Evolutionary conservation across 2,329 filamentous ascomycete genomes (phyloP).

Genomic region (Dothideomycetes sp.): DNA sequence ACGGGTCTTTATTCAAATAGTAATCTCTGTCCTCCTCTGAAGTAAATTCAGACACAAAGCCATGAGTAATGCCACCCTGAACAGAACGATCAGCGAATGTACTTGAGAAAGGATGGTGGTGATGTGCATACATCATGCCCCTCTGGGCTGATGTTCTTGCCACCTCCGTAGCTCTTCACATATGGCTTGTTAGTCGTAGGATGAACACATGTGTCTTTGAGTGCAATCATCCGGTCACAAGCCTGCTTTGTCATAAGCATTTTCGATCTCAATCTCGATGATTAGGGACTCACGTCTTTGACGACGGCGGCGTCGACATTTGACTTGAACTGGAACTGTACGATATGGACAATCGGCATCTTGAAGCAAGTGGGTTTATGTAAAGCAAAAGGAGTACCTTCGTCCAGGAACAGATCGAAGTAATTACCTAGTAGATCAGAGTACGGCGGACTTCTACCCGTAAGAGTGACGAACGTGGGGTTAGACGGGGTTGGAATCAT

Average conservation of each 20-base stretch:
- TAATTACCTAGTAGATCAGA: no score
- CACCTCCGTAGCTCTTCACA: constrained; percentile 49
- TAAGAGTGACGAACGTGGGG: no score
- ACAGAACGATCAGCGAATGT: neutral
- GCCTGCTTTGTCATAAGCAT: constrained; percentile 32
- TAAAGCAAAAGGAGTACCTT: neutral
- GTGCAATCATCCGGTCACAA: constrained; percentile 47
- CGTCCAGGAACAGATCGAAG: no score
- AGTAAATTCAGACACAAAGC: constrained; percentile 59
- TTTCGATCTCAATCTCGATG: neutral
- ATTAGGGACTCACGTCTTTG: constrained; percentile 41
- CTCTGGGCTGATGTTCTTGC: constrained; percentile 54
- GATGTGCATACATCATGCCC: constrained; percentile 44
- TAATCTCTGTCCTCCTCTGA: constrained; percentile 57
- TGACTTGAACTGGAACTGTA: constrained; percentile 58
- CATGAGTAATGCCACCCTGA: constrained; percentile 56
- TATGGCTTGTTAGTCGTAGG: constrained; percentile 51
- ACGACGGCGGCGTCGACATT: constrained; percentile 41
- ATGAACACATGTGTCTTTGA: constrained; percentile 52
- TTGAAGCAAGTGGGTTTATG: constrained; percentile 13
- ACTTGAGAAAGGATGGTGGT: neutral
- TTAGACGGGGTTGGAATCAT: no score
- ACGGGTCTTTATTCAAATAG: constrained; percentile 57
- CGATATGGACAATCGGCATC: constrained; percentile 60
- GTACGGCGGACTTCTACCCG: no score